Evolutionary conservation across 345 rosid species (phyloP).

Genomic region (Acer yangbiense): DNA sequence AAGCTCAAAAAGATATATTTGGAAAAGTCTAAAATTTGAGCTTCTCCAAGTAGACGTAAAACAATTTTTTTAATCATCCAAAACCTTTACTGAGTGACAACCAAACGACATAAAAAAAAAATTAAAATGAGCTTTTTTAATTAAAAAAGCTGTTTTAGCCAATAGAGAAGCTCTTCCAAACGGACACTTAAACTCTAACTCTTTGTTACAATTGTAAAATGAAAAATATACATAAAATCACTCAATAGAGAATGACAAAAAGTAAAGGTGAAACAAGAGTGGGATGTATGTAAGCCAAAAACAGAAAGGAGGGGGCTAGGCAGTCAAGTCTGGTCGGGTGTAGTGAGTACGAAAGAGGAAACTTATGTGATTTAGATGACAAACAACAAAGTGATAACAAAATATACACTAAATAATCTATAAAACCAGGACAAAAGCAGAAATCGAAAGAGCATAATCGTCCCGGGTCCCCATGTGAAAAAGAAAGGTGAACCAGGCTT

Average conservation of each 20-base stretch:
- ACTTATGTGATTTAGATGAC: not conserved
- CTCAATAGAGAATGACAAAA: not conserved
- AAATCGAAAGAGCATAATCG: not conserved
- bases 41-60: no score
- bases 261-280: not conserved
- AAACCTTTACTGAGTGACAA: no score
- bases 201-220: no score
- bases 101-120: no score
- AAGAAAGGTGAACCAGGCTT: conserved; percentile 36
- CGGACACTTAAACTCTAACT: no score
- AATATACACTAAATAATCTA: not conserved
- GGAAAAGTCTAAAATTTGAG: no score
- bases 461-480: conserved; percentile 29
- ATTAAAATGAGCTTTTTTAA: no score
- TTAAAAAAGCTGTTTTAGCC: no score
- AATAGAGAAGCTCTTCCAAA: no score
- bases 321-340: conserved; percentile 7
- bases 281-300: not conserved
- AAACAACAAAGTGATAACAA: not conserved
- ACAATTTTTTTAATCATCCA: no score
- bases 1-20: no score
- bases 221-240: no score
- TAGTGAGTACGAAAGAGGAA: not conserved
- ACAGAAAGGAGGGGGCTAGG: not conserved
- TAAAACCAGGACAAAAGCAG: not conserved